Percentiles rank a stretch among this genome's conserved stretches.
phyloP scores from a whole-genome alignment of 176 grass and related monocot genomes.

The Ananas comosus region DNA sequence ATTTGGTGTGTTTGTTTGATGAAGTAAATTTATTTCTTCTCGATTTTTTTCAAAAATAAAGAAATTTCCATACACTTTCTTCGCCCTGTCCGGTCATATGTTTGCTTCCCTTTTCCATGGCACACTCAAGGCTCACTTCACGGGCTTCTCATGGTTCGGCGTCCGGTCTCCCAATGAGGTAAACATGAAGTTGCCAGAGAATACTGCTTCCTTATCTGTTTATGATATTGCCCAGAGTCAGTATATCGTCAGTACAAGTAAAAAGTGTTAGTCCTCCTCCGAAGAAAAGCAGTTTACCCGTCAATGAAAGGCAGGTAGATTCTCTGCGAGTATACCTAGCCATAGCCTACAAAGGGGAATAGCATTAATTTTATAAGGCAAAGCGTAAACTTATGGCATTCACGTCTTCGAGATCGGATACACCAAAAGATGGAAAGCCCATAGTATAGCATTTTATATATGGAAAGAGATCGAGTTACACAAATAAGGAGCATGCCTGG shows the following conservation, averaged over 20 bases:
- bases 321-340: conserved; percentile 84
- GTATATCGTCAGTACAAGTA: background rate
- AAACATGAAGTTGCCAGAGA: conserved; percentile 88
- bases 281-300: conserved; percentile 41
- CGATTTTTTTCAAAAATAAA: background rate
- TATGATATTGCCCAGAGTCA: conserved; percentile 12
- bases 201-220: conserved; percentile 77
- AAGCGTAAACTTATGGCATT: background rate
- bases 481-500: conserved; percentile 46
- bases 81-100: background rate
- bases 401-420: background rate
- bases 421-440: background rate
- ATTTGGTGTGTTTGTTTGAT: background rate
- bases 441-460: background rate
- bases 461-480: background rate
- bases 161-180: conserved; percentile 36
- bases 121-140: conserved; percentile 28
- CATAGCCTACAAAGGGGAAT: conserved; percentile 54
- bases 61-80: background rate
- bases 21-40: background rate
- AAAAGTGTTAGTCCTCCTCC: conserved; percentile 10
- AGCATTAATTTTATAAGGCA: conserved; percentile 14
- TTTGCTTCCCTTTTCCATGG: background rate
- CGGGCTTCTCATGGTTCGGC: conserved; percentile 28
- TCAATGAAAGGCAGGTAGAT: conserved; percentile 77